Conservation (phyloP, 2,329 filamentous ascomycete species). For the Aciculosporium take region DNA sequence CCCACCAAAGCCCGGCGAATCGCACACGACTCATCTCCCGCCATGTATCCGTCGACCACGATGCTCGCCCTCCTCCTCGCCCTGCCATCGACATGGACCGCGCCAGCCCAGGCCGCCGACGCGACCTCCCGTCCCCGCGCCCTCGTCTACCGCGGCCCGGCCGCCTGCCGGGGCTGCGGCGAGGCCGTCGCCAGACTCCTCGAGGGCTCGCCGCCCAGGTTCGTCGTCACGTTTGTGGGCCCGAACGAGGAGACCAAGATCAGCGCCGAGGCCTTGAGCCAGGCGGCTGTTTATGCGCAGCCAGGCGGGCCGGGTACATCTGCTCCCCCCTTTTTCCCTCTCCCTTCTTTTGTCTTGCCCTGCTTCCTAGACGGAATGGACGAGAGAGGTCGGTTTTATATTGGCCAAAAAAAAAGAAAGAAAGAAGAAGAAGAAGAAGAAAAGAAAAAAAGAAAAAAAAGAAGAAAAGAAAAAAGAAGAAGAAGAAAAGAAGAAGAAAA, state of each 20-base stretch:
- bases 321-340: too few relatives aligned
- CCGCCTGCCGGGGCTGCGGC: conserved; percentile 9
- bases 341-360: too few relatives aligned
- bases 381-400: too few relatives aligned
- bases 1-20: too few relatives aligned
- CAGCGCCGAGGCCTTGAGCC: conserved; percentile 5
- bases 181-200: conserved; percentile 10
- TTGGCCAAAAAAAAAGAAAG: too few relatives aligned
- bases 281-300: conserved; percentile 9
- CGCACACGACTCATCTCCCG: neutral
- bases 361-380: too few relatives aligned
- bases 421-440: neutral
- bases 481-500: too few relatives aligned
- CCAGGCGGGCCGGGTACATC: conserved; percentile 10
- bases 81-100: neutral
- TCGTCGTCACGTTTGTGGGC: conserved; percentile 10
- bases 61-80: neutral
- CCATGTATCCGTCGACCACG: neutral
- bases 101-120: neutral
- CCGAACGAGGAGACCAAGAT: conserved; percentile 9
- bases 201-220: conserved; percentile 9
- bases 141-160: conserved; percentile 12
- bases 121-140: conserved; percentile 3
- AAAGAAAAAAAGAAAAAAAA: too few relatives aligned
- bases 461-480: too few relatives aligned